Conservation (phyloP, 2,329 filamentous ascomycete genomes). For the Fonsecaea erecta region DNA sequence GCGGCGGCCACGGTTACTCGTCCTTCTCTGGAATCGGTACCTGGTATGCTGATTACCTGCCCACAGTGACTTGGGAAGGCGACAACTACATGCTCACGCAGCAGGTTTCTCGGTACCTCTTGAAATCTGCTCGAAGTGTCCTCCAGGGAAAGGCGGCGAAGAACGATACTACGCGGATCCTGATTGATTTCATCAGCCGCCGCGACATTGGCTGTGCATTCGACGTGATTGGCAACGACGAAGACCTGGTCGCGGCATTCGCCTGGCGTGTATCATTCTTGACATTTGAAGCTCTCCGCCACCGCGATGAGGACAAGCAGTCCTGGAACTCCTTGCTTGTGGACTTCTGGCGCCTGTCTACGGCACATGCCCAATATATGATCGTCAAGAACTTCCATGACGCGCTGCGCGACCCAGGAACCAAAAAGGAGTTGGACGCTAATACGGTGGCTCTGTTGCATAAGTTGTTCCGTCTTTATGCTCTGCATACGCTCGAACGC, state of each 20-base stretch:
- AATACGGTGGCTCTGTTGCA: conserved; percentile 64
- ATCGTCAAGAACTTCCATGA: conserved; percentile 81
- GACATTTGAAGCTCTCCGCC: conserved; percentile 75
- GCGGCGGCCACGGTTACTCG: conserved; percentile 77
- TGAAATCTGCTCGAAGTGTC: conserved; percentile 75
- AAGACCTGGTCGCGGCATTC: conserved; percentile 73
- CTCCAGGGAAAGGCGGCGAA: conserved; percentile 66
- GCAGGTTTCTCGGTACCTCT: conserved; percentile 75
- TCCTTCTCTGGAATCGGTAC: conserved; percentile 75
- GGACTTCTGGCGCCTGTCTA: conserved; percentile 76
- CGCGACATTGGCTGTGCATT: conserved; percentile 74
- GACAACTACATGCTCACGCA: conserved; percentile 85
- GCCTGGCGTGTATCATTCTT: conserved; percentile 75
- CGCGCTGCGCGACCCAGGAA: conserved; percentile 61
- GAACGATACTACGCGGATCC: conserved; percentile 71
- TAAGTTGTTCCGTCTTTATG: conserved; percentile 69
- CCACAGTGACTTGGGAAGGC: conserved; percentile 73
- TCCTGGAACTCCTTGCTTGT: conserved; percentile 78
- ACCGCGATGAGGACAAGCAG: conserved; percentile 74
- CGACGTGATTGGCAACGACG: conserved; percentile 71
- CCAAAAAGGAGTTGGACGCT: conserved; percentile 60
- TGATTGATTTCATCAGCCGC: conserved; percentile 66
- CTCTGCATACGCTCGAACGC: conserved; percentile 69
- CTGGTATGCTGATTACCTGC: conserved; percentile 76
- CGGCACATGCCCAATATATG: conserved; percentile 76